Base-by-base conservation (phyloP, 768 basidiomycete genomes). In the Suillus subluteus region DNA sequence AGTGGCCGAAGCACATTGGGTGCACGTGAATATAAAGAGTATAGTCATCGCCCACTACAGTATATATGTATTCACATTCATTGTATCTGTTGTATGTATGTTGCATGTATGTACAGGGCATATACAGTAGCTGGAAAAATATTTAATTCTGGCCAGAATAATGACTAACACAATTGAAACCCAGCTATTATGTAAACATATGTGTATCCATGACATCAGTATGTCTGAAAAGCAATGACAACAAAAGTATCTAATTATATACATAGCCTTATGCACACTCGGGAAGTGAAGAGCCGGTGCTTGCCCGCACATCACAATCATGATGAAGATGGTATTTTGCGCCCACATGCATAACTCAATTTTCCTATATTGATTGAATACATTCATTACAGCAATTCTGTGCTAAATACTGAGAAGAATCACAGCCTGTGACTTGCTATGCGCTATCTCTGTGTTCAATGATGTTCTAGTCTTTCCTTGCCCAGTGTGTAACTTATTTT, bases 131-230 rank as follows among this genome's bases (percentile, higher is more conserved):
- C n/a, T n/a, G n/a, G n/a, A n/a, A n/a, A n/a, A n/a, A n/a, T n/a
- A n/a, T n/a, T n/a, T n/a, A n/a, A 38, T 38, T 38, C 9, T 38
- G 13, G 46, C 15, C n/a, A 13, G 21, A 46, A 46, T 11, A 26
- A 26, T 23, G 48, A 23, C n/a, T 50, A 50, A 13, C 0, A 2
- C 48, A 50, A 50, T 50, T 50, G 48, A 50, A 50, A 50, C 48
- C 48, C 48, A 50, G 48, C n/a, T 50, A 50, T 50, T 50, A 50
- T 50, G 48, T 50, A 50, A 50, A 50, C 48, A 50, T 38, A 26
- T 38, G 38, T 38, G 38, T n/a, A n/a, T n/a, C 37, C 37, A 38
- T 38, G 37, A 38, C 9, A 38, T 38, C 37, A 38, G 37, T 38
- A 38, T 38, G 37, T 38, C 37, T 38, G 37, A 38, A 38, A 38